These are phyloP conservation scores for Neurospora cerealis DNA, from an alignment of 495 filamentous ascomycete genomes.

Conservation along the genomic window DNA sequence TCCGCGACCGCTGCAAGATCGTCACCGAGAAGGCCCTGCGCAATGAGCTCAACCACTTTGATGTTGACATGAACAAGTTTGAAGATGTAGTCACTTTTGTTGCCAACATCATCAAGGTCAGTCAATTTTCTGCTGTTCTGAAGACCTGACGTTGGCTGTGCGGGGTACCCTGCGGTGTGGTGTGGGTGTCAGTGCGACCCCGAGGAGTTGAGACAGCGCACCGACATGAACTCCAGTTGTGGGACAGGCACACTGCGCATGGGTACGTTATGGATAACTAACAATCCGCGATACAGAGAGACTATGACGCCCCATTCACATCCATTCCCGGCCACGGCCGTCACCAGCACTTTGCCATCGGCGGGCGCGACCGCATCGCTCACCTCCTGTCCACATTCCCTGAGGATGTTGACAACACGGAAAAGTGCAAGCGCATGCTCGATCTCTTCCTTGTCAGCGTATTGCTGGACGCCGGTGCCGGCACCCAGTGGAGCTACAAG, in stretches of 20 bases:
- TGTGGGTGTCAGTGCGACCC: slow-evolving; percentile 4
- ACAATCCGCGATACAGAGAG: slow-evolving; percentile 47
- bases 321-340: slow-evolving; percentile 79
- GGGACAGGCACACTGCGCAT: background rate
- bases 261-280: slow-evolving; percentile 5
- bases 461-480: slow-evolving; percentile 78
- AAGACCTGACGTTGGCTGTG: background rate
- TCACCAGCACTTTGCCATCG: slow-evolving; percentile 86
- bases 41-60: slow-evolving; percentile 80
- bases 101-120: slow-evolving; percentile 91
- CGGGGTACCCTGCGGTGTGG: background rate
- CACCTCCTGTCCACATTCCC: slow-evolving; percentile 62
- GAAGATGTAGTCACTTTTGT: slow-evolving; percentile 83
- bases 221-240: background rate
- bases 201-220: background rate
- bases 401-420: slow-evolving; percentile 51
- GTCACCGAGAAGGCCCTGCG: slow-evolving; percentile 67
- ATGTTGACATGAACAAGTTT: slow-evolving; percentile 84
- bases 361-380: slow-evolving; percentile 64
- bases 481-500: slow-evolving; percentile 78
- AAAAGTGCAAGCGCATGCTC: slow-evolving; percentile 66
- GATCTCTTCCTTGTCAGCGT: slow-evolving; percentile 89
- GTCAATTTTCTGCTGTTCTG: background rate
- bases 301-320: slow-evolving; percentile 77
- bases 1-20: slow-evolving; percentile 66